Base-by-base conservation (phyloP, 441 rosid species). In the Raphanus hybrid region DNA sequence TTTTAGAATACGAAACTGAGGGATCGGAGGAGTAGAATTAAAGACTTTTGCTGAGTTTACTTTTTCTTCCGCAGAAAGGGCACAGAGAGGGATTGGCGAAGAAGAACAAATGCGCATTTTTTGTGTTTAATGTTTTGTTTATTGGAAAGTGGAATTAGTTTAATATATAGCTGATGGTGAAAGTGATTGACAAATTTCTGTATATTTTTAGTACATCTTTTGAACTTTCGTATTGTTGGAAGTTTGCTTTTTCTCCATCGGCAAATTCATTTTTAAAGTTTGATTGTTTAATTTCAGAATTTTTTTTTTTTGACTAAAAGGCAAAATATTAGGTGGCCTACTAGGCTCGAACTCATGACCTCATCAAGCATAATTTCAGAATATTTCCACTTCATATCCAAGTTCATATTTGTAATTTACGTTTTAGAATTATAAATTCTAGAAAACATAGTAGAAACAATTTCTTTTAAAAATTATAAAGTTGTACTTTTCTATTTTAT, bases 51-150 rank as follows among this genome's bases (percentile, higher is more conserved):
- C 12, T 32, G 45, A 14, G 58, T 52, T 1, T 57, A 10, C 52
- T 60, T 52, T 52, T 26, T 18, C 18, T 41, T 77, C 73, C 61
- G 50, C 57, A 35, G 29, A 14, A 64, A 50, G 12, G 77, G 60
- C 64, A 63, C 75, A 69, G 77, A 73, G 75, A 78, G 71, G 63
- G 3, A 61, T 0, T 6, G 75, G 5, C 6, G 75, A 34, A 64
- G 78, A 73, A 79, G 78, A 69, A 74, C 75, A 74, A 69, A 78
- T 74, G 75, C 72, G 75, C 7, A 69, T 20, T 55, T 79, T 71
- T 69, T 15, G 9, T 62, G 37, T 59, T 41, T 7, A 41, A 11
- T 18, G 64, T 59, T 57, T 78, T 72, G 67, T 79, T 74, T 69
- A 79, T 41, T 69, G 64, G 34, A 45, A 69, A n/a, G 75, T 63